Percentiles rank a stretch among this genome's conserved stretches.
Evolutionary conservation across 2,329 filamentous ascomycete species (phyloP).

Genomic region (Ophiostoma novo-ulmi): DNA sequence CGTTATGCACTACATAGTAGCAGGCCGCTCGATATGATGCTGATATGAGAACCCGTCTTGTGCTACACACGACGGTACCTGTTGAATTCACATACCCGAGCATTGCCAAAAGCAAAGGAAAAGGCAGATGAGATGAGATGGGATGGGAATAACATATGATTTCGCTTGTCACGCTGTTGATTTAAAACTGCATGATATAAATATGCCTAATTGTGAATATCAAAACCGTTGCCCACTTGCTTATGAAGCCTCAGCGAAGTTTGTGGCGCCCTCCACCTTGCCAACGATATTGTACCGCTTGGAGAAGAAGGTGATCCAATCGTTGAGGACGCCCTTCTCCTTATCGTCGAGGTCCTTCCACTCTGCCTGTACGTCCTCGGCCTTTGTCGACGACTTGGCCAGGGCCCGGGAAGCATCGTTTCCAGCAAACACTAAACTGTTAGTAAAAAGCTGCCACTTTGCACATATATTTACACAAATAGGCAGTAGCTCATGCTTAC

Average conservation of each 20-base stretch:
- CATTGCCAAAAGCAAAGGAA: not conserved
- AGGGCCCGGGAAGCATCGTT: constrained; percentile 94
- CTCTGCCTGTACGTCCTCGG: constrained; percentile 74
- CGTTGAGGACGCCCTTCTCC: constrained; percentile 76
- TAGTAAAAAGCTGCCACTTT: not conserved
- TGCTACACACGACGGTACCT: not conserved
- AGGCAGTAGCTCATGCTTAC: constrained; percentile 47
- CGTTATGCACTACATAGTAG: not conserved
- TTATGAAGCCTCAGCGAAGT: constrained; percentile 41
- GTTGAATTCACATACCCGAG: not conserved
- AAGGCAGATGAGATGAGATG: not conserved
- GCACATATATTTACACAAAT: not conserved
- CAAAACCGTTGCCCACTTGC: too few species aligned
- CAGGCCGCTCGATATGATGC: not conserved
- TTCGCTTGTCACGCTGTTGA: not conserved
- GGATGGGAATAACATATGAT: not conserved
- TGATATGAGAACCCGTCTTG: not conserved
- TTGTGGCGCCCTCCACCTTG: constrained; percentile 56
- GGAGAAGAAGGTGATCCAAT: constrained; percentile 95
- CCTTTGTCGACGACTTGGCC: constrained; percentile 77
- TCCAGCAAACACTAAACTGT: constrained; percentile 74
- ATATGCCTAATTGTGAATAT: not conserved
- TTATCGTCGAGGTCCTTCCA: constrained; percentile 81
- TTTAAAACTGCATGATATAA: not conserved
- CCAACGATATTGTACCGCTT: constrained; percentile 94